Conservation (phyloP, 1,139 yeast genomes). For the Blastobotrys buckinghamii region DNA sequence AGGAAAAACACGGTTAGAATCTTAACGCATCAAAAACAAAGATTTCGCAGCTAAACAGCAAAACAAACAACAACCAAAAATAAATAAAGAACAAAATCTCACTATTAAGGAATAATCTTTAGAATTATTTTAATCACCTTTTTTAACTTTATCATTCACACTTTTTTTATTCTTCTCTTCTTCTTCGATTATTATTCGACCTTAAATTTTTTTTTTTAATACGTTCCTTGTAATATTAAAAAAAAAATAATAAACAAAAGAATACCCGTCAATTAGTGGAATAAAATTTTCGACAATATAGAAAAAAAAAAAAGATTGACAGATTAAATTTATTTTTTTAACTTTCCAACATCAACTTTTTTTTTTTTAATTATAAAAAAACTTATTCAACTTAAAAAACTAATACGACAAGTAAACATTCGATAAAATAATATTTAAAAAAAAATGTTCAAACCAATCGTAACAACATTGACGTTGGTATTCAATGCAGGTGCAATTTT, state of each 20-base stretch:
- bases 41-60: neutral
- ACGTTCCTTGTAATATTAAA: too few species aligned
- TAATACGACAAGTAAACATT: neutral
- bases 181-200: too few species aligned
- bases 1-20: too few species aligned
- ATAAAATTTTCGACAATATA: too few species aligned
- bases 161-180: neutral
- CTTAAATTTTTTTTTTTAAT: too few species aligned
- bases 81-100: conserved; percentile 2
- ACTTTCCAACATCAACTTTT: neutral
- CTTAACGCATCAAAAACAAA: too few species aligned
- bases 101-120: too few species aligned
- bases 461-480: conserved; percentile 17
- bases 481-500: conserved; percentile 39
- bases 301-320: neutral
- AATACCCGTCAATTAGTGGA: neutral
- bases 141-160: neutral
- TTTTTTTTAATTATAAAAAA: neutral
- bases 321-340: neutral
- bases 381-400: neutral
- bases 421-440: neutral
- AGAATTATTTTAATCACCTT: neutral
- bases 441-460: conserved; percentile 14
- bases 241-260: too few species aligned
- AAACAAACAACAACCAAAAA: neutral